Percentiles rank a stretch among this genome's conserved stretches.
Conservation (phyloP, 164 flowering plant genomes). For the Umbilicus rupestris region DNA sequence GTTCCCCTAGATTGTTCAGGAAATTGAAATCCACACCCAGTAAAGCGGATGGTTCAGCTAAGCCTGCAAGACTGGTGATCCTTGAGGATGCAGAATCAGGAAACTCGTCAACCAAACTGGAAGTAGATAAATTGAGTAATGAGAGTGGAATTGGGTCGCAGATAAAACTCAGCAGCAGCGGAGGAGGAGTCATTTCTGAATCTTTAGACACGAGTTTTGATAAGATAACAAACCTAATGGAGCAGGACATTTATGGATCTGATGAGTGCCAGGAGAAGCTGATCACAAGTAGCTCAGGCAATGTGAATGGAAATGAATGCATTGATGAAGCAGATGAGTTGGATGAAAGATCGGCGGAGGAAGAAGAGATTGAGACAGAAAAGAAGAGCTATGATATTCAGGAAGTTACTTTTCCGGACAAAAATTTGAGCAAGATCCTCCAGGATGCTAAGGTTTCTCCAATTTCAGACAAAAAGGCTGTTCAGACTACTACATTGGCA, state of each 20-base stretch:
- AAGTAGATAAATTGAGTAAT: not conserved
- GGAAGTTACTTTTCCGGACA: conserved; percentile 29
- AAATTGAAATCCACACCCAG: conserved; percentile 21
- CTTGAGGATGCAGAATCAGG: conserved; percentile 10
- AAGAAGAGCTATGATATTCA: conserved; percentile 33
- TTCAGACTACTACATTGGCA: conserved; percentile 21
- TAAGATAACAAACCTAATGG: not conserved
- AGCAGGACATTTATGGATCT: not conserved
- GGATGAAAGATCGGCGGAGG: conserved; percentile 15
- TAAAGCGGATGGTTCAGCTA: conserved; percentile 1
- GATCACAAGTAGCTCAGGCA: conserved; percentile 17
- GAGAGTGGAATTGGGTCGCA: not conserved
- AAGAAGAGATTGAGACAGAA: conserved; percentile 23
- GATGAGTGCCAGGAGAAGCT: conserved; percentile 30
- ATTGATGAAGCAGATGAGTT: conserved; percentile 17
- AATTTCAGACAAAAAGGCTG: conserved; percentile 15
- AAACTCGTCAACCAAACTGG: not conserved
- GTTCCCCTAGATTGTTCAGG: conserved; percentile 14
- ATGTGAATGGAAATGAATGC: conserved; percentile 18
- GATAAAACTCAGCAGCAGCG: not conserved
- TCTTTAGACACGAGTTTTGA: not conserved
- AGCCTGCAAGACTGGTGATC: not conserved
- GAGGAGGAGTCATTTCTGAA: not conserved
- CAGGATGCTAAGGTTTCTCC: conserved; percentile 18
- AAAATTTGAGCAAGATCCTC: conserved; percentile 16